Evolutionary conservation across 306 rosid genomes (phyloP).

Genomic region (Adenanthera pavonina): DNA sequence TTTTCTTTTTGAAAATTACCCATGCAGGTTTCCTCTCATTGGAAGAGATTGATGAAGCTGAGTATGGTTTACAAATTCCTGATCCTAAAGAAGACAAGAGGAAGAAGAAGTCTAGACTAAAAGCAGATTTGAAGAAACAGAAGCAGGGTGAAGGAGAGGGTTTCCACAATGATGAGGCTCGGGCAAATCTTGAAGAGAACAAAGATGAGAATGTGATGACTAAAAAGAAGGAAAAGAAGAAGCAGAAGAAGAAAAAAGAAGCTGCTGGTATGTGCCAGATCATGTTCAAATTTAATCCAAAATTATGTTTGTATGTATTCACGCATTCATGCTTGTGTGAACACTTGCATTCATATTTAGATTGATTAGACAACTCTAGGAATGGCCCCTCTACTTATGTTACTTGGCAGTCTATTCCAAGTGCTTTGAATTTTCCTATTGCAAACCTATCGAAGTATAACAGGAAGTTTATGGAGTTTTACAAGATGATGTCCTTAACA

Average conservation of each 20-base stretch:
- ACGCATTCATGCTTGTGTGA: background rate
- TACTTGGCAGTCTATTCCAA: background rate
- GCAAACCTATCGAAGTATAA: background rate
- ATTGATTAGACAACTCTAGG: background rate
- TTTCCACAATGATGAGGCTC: conserved; percentile 35
- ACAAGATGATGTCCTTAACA: background rate
- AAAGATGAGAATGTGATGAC: conserved; percentile 42
- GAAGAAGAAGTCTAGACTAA: conserved; percentile 41
- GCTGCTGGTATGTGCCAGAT: conserved; percentile 57
- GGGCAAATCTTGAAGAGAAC: conserved; percentile 37
- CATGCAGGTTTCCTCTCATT: conserved; percentile 78
- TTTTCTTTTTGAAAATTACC: background rate
- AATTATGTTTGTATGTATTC: background rate
- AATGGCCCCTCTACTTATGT: background rate
- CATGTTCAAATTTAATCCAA: conserved; percentile 5
- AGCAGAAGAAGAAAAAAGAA: conserved; percentile 45
- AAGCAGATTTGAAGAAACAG: conserved; percentile 43
- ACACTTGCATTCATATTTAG: background rate
- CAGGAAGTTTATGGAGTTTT: background rate
- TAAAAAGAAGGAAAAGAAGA: conserved; percentile 48
- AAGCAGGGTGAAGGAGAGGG: conserved; percentile 38
- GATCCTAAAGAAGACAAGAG: conserved; percentile 44
- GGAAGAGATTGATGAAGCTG: conserved; percentile 90
- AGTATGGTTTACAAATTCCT: conserved; percentile 67
- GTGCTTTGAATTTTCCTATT: background rate